phyloP scores from a whole-genome alignment of 352 stramenopile genomes.

The Heterotrichella gracilis region DNA sequence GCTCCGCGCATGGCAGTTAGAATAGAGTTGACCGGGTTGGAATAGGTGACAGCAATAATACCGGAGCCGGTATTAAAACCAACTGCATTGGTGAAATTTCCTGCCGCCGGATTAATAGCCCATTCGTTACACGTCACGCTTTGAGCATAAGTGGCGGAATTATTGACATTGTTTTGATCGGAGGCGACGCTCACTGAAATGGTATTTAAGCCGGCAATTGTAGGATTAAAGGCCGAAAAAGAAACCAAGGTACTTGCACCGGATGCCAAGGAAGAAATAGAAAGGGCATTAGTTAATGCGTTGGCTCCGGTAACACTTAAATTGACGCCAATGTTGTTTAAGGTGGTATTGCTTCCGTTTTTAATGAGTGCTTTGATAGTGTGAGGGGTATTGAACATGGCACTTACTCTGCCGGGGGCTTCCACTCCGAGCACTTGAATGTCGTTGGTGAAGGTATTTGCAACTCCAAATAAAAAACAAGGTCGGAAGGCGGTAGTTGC shows the following conservation, averaged over 20 bases:
- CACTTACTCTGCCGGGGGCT: neutral
- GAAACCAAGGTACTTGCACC: neutral
- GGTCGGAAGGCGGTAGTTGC: neutral
- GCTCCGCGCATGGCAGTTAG: neutral
- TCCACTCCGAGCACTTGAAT: neutral
- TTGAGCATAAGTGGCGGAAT: neutral
- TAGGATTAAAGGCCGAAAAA: neutral
- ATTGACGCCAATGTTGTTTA: neutral
- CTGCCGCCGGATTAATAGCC: neutral
- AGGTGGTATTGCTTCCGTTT: neutral
- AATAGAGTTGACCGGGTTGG: neutral
- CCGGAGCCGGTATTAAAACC: neutral
- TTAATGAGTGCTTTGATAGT: neutral
- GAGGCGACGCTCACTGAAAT: neutral
- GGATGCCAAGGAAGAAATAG: neutral
- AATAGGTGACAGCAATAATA: constrained; percentile 1
- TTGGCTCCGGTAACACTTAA: neutral
- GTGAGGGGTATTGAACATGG: neutral
- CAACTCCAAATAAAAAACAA: neutral
- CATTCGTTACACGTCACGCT: neutral
- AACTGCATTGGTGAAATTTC: neutral
- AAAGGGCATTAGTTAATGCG: neutral
- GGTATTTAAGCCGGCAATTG: neutral
- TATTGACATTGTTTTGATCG: constrained; percentile 5
- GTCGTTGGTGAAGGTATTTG: neutral